Evolutionary conservation across 1,139 yeast genomes (phyloP).

Genomic region (Hansenula sp.): DNA sequence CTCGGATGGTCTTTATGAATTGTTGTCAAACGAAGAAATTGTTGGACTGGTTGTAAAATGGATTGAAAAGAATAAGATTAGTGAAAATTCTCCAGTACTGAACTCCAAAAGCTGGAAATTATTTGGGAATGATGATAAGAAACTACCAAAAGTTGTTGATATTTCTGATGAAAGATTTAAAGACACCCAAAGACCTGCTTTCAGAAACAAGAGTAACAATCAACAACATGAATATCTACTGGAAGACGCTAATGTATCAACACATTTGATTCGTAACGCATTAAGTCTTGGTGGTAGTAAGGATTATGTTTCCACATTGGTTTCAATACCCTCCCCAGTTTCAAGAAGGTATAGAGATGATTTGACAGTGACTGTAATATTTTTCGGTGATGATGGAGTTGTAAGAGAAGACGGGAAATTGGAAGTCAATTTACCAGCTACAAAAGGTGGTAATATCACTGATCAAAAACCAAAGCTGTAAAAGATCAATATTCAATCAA

Average conservation of each 20-base stretch:
- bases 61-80: constrained; percentile 75
- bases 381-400: constrained; percentile 60
- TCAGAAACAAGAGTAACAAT: constrained; percentile 36
- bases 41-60: constrained; percentile 90
- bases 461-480: constrained; percentile 14
- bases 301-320: constrained; percentile 83
- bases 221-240: constrained; percentile 44
- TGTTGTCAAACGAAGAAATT: constrained; percentile 89
- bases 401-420: constrained; percentile 40
- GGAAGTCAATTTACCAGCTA: constrained; percentile 20
- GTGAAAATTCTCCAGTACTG: constrained; percentile 20
- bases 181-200: constrained; percentile 52
- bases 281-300: constrained; percentile 82
- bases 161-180: constrained; percentile 54
- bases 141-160: constrained; percentile 61
- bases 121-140: constrained; percentile 35
- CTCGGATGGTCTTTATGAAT: constrained; percentile 90
- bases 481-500: background rate
- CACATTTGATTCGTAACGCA: constrained; percentile 92
- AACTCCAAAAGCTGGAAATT: constrained; percentile 16
- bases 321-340: constrained; percentile 90
- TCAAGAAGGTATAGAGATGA: constrained; percentile 94
- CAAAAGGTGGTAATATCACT: constrained; percentile 16
- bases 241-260: constrained; percentile 86
- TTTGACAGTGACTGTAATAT: constrained; percentile 91